phyloP scores from a whole-genome alignment of 2,329 filamentous ascomycete species.

The Ophiocordyceps australis region DNA sequence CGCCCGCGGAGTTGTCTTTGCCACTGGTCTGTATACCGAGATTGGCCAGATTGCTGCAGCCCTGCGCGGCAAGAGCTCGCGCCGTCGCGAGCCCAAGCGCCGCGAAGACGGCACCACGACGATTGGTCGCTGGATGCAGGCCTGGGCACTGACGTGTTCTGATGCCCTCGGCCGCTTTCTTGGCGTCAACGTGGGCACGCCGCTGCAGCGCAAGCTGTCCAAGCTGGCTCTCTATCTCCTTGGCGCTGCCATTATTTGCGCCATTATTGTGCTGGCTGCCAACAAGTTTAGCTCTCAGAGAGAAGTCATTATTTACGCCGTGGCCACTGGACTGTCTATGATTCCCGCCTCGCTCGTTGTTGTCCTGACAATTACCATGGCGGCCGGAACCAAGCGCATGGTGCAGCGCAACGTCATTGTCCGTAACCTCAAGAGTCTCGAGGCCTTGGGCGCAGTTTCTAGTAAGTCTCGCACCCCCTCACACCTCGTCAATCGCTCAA shows the following conservation, averaged over 20 bases:
- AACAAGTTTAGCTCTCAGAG: conserved; percentile 19
- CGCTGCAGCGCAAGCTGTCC: conserved; percentile 49
- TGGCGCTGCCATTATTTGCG: conserved; percentile 31
- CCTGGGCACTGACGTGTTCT: conserved; percentile 17
- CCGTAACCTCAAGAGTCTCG: conserved; percentile 28
- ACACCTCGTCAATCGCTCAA: conserved; percentile 5
- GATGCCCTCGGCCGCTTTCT: conserved; percentile 25
- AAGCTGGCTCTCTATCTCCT: conserved; percentile 53
- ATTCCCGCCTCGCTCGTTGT: conserved; percentile 28
- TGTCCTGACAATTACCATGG: conserved; percentile 42
- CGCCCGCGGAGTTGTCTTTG: conserved; percentile 39
- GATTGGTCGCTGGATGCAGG: conserved; percentile 13
- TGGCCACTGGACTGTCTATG: conserved; percentile 27
- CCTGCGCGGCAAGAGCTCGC: conserved; percentile 18
- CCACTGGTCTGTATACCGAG: conserved; percentile 42
- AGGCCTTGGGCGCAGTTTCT: conserved; percentile 35
- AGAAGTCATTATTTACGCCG: conserved; percentile 24
- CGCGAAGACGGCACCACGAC: conserved; percentile 20
- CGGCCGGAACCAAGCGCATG: conserved; percentile 35
- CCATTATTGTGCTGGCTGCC: conserved; percentile 24
- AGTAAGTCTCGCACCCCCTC: conserved; percentile 10
- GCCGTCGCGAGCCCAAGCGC: conserved; percentile 18
- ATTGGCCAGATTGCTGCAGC: conserved; percentile 40
- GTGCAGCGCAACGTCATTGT: conserved; percentile 32
- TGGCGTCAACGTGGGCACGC: conserved; percentile 39